phyloP scores from a whole-genome alignment of 352 stramenopile species.

The Globisporangium recalcitrans region DNA sequence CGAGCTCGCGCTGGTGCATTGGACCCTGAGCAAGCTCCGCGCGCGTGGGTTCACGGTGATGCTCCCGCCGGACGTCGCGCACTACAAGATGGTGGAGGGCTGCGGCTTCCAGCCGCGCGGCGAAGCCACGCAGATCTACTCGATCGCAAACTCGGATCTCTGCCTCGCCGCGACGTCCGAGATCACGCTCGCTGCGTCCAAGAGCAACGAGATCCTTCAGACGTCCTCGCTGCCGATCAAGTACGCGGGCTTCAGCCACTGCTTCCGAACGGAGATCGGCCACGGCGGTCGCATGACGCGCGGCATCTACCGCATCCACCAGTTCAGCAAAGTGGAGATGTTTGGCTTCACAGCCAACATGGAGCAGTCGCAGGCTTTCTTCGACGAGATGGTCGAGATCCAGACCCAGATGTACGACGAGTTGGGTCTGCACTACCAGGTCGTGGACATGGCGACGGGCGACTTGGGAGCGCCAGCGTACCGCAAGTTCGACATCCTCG shows the following conservation, averaged over 20 bases:
- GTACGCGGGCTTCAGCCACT: slow-evolving; percentile 81
- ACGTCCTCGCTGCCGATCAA: slow-evolving; percentile 58
- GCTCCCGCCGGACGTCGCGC: slow-evolving; percentile 79
- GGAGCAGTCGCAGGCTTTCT: slow-evolving; percentile 58
- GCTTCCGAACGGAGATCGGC: slow-evolving; percentile 85
- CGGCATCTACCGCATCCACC: slow-evolving; percentile 87
- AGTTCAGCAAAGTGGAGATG: slow-evolving; percentile 91
- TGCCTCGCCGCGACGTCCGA: slow-evolving; percentile 83
- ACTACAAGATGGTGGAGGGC: slow-evolving; percentile 77
- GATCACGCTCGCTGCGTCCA: slow-evolving; percentile 75
- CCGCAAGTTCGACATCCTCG: slow-evolving; percentile 85
- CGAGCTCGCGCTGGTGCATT: slow-evolving; percentile 82
- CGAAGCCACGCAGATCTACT: slow-evolving; percentile 87
- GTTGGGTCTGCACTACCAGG: slow-evolving; percentile 71
- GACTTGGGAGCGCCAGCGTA: slow-evolving; percentile 79
- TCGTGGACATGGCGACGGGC: slow-evolving; percentile 82
- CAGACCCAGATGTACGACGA: slow-evolving; percentile 73
- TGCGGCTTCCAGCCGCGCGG: slow-evolving; percentile 84
- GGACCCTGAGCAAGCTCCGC: slow-evolving; percentile 64
- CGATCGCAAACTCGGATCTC: slow-evolving; percentile 75
- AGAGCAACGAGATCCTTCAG: slow-evolving; percentile 69
- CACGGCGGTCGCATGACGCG: slow-evolving; percentile 64
- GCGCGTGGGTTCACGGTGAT: slow-evolving; percentile 67
- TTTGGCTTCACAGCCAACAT: slow-evolving; percentile 76
- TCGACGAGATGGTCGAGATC: slow-evolving; percentile 77